phyloP scores from a whole-genome alignment of 1,139 yeast species.

The Sugiyamaella castrensis region DNA sequence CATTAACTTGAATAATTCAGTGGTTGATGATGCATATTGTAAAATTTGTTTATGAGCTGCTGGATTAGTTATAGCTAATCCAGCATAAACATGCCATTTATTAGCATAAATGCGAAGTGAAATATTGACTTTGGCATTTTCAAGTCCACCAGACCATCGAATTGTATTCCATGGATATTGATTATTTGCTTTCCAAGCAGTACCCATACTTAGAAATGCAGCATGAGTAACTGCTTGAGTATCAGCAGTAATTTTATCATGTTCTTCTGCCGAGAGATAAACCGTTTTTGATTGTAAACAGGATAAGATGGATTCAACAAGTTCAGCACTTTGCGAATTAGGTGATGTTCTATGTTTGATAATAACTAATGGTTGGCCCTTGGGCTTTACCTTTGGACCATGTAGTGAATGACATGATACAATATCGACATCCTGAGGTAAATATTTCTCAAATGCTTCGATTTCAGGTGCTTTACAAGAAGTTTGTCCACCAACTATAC shows the following conservation, averaged over 20 bases:
- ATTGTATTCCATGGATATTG: constrained; percentile 93
- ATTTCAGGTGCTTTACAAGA: constrained; percentile 93
- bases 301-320: constrained; percentile 62
- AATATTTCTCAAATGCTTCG: constrained; percentile 68
- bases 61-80: constrained; percentile 92
- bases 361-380: constrained; percentile 89
- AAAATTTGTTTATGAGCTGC: constrained; percentile 88
- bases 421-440: constrained; percentile 79
- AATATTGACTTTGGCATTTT: constrained; percentile 91
- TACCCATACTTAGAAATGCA: constrained; percentile 94
- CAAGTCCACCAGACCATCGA: constrained; percentile 89
- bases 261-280: constrained; percentile 76
- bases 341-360: constrained; percentile 79
- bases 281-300: constrained; percentile 79
- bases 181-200: constrained; percentile 82
- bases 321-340: constrained; percentile 54
- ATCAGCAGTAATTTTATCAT: constrained; percentile 93
- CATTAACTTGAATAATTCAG: constrained; percentile 81
- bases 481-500: constrained; percentile 97
- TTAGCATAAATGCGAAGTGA: constrained; percentile 86
- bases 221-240: constrained; percentile 99
- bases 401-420: constrained; percentile 88
- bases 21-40: constrained; percentile 82
- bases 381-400: constrained; percentile 86
- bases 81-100: constrained; percentile 98